These are phyloP conservation scores for Hyaloperonospora arabidopsidis DNA, from an alignment of 352 stramenopile species.

Conservation along the genomic window DNA sequence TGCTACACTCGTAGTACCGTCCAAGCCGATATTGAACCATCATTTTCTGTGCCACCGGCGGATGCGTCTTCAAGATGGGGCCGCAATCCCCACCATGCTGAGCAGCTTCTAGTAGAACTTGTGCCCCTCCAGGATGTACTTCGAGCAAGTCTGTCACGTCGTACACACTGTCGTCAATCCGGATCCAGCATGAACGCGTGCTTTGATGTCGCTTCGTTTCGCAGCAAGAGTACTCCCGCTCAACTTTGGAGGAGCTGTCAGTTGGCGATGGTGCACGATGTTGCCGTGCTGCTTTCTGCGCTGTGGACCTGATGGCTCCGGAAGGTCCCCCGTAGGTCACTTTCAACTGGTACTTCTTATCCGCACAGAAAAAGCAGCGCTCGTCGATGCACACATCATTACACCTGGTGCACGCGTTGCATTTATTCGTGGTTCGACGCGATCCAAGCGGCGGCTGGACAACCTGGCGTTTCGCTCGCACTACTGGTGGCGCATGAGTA, in stretches of 20 bases:
- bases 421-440: conserved; percentile 35
- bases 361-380: conserved; percentile 62
- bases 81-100: conserved; percentile 45
- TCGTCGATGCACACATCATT: conserved; percentile 65
- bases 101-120: conserved; percentile 50
- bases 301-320: conserved; percentile 13
- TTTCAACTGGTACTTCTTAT: conserved; percentile 67
- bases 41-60: conserved; percentile 34
- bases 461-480: conserved; percentile 9
- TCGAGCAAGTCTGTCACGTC: conserved; percentile 87
- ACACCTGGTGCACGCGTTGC: conserved; percentile 69
- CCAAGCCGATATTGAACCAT: conserved; percentile 54
- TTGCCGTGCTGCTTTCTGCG: conserved; percentile 21
- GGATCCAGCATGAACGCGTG: conserved; percentile 84
- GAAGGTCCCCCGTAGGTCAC: conserved; percentile 36
- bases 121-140: conserved; percentile 81
- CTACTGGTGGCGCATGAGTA: conserved; percentile 10
- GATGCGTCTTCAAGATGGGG: conserved; percentile 46
- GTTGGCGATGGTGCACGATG: conserved; percentile 20
- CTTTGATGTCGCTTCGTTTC: conserved; percentile 82
- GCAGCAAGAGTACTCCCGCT: conserved; percentile 80
- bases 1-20: conserved; percentile 56
- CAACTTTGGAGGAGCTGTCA: conserved; percentile 29
- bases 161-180: conserved; percentile 83
- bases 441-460: conserved; percentile 21